These are phyloP conservation scores for Colletotrichum sp. DNA, from an alignment of 2,329 filamentous ascomycete species.

Conservation along the genomic window DNA sequence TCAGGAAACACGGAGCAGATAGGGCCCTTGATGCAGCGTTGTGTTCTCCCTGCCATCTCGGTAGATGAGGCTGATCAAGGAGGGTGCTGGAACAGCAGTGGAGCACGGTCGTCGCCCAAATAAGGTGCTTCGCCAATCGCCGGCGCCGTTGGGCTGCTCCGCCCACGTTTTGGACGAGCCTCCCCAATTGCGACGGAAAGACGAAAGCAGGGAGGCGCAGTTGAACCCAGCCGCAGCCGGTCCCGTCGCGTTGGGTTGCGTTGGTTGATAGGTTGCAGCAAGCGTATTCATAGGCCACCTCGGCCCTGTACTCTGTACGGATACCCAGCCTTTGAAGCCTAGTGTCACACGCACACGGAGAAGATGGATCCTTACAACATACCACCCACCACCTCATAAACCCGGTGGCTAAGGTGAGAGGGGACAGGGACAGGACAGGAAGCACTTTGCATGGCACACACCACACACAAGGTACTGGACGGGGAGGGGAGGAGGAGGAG, in stretches of 20 bases:
- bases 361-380: not conserved
- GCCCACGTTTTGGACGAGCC: slow-evolving; percentile 7
- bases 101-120: not conserved
- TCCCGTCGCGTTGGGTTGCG: slow-evolving; percentile 5
- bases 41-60: slow-evolving; percentile 13
- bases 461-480: not conserved
- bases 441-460: not conserved
- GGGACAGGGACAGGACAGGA: not conserved
- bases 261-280: not conserved
- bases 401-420: not conserved
- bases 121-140: slow-evolving; percentile 4
- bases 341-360: not conserved
- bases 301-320: not conserved
- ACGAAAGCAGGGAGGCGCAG: slow-evolving; percentile 19
- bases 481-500: not conserved
- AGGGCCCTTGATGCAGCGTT: not conserved
- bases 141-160: slow-evolving; percentile 9
- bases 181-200: slow-evolving; percentile 7
- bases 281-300: not conserved
- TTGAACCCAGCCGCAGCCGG: not conserved
- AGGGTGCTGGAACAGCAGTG: slow-evolving; percentile 13
- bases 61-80: slow-evolving; percentile 5
- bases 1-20: not conserved
- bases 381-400: not conserved
- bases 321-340: not conserved